Evolutionary conservation across 2,329 filamentous ascomycete species (phyloP), one percentile per base, ranked within the genome.

Genomic region (Pseudohalonectria lignicola): DNA sequence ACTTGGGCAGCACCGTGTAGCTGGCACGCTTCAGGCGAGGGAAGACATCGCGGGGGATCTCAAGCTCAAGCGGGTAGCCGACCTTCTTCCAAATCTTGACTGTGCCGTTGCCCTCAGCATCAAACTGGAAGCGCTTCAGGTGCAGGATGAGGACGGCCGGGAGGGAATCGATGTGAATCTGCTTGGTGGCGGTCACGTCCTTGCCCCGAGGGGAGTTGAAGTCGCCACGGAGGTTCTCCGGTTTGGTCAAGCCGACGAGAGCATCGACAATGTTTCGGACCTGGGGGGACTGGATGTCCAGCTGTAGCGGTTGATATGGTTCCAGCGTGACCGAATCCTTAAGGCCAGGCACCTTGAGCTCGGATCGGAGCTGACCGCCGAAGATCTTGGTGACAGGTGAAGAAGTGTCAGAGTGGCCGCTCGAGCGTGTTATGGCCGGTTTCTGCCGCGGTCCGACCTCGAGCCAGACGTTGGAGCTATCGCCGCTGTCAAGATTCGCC

Each of bases 71-170:
- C 0, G 92, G 92, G 53, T 98, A 98, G 16, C 87, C 90, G 41
- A 98, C 72, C 64, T 90, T 94, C 67, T 96, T 98, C 86, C 90
- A 95, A 46, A 96, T 94, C 68, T 98, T 98, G 52, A 94, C 82
- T 1, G 87, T 94, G 18, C 87, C 87, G 32, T 66, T 67, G 6
- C 81, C 84, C 41, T 81, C 76, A 43, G 79, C 85, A 51, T 96
- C 87, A 51, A 94, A 96, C 51, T 95, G 86, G 69, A 98, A 98
- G 32, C 92, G 86, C 64, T 98, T 98, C 31, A 98, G 71, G 54
- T 98, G 92, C 8, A 98, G 72, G 39, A 96, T 94, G 11, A 98
- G 73, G 4, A 96, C 85, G 1, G 87, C 86, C 1, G 92, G 92
- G 13, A 96, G 67, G 2, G 79, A 85, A 51, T 96, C 90, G 45